A percentile compares a stretch with the other conserved stretches of the same genome.
phyloP scores from a whole-genome alignment of 176 grass and related monocot species.

The Melocanna baccifera region DNA sequence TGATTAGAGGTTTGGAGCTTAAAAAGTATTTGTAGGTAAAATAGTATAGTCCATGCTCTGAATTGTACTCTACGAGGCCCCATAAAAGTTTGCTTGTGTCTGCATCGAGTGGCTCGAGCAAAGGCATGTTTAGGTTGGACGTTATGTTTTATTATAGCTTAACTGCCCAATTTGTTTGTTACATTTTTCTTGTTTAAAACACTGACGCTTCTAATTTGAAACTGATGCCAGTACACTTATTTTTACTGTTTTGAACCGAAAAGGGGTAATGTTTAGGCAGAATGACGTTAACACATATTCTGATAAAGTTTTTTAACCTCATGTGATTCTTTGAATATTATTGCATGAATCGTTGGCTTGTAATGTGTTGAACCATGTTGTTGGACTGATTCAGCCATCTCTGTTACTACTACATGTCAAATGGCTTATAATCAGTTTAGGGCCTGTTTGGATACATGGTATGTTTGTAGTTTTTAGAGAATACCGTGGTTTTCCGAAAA shows the following conservation, averaged over 20 bases:
- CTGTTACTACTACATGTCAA: not conserved
- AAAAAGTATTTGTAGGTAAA: not conserved
- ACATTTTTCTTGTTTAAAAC: not conserved
- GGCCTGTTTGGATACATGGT: too few relatives aligned
- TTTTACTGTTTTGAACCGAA: not conserved
- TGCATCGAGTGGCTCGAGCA: slow-evolving; percentile 22
- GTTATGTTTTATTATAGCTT: not conserved
- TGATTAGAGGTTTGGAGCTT: not conserved
- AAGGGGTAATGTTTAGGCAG: not conserved
- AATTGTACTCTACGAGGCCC: not conserved
- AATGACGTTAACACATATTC: not conserved
- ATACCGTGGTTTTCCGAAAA: too few relatives aligned
- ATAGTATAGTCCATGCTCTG: not conserved
- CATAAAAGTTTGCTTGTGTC: slow-evolving; percentile 30
- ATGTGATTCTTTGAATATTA: not conserved
- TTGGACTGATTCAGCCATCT: not conserved
- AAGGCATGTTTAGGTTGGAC: not conserved
- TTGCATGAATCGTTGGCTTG: not conserved
- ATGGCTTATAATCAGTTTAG: not conserved
- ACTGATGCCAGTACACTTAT: not conserved
- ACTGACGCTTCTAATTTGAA: not conserved
- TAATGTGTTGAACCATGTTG: not conserved
- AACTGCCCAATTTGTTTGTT: not conserved
- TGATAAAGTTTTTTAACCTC: not conserved
- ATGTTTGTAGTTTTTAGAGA: too few relatives aligned